phyloP scores from a whole-genome alignment of 352 stramenopile species.

The Phytophthora brassicae region DNA sequence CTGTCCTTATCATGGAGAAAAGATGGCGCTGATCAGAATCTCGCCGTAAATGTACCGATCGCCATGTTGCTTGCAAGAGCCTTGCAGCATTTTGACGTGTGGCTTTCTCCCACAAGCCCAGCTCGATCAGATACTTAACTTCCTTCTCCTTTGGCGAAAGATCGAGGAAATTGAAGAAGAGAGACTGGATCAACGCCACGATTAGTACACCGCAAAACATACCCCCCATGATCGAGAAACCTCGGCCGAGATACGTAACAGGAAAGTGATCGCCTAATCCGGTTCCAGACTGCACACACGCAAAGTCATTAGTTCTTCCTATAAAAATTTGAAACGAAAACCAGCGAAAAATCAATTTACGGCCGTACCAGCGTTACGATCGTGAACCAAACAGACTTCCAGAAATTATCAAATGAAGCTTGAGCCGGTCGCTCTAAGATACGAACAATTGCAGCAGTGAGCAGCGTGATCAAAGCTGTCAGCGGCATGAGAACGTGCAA shows the following conservation, averaged over 20 bases:
- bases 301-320: not conserved
- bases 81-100: slow-evolving; percentile 40
- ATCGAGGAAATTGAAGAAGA: slow-evolving; percentile 79
- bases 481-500: slow-evolving; percentile 62
- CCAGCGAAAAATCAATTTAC: not conserved
- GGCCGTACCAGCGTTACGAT: slow-evolving; percentile 63
- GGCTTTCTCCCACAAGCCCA: slow-evolving; percentile 55
- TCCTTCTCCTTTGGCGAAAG: slow-evolving; percentile 60
- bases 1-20: slow-evolving; percentile 29
- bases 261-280: slow-evolving; percentile 76
- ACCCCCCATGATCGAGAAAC: slow-evolving; percentile 55
- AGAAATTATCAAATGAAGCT: slow-evolving; percentile 65
- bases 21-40: slow-evolving; percentile 21
- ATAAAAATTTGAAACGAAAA: not conserved
- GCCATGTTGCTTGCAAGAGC: slow-evolving; percentile 55
- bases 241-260: slow-evolving; percentile 63
- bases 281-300: slow-evolving; percentile 48
- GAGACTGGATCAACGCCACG: slow-evolving; percentile 70
- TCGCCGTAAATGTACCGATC: slow-evolving; percentile 13
- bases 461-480: slow-evolving; percentile 53
- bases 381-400: slow-evolving; percentile 71
- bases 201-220: slow-evolving; percentile 77
- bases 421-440: slow-evolving; percentile 71
- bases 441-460: slow-evolving; percentile 72
- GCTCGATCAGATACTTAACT: slow-evolving; percentile 71